These are phyloP conservation scores for Apophysomyces elegans DNA, from an alignment of 371 early-diverging fungal species.

Conservation along the genomic window DNA sequence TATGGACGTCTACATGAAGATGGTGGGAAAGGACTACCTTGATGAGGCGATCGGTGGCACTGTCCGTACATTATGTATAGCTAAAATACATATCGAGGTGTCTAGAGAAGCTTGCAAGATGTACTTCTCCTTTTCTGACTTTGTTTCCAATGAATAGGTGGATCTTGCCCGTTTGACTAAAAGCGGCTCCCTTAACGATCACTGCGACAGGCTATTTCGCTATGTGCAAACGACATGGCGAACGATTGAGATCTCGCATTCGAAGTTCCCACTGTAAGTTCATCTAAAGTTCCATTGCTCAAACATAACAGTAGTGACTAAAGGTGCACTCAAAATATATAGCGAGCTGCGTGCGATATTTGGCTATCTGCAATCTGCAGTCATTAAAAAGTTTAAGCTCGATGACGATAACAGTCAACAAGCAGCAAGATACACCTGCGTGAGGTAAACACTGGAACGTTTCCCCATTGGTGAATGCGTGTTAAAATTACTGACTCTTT, in stretches of 20 bases:
- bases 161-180: slow-evolving; percentile 27
- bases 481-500: slow-evolving; percentile 7
- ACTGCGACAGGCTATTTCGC: slow-evolving; percentile 16
- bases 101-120: slow-evolving; percentile 17
- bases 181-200: slow-evolving; percentile 7
- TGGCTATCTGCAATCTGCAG: slow-evolving; percentile 50
- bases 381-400: slow-evolving; percentile 36
- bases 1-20: slow-evolving; percentile 82
- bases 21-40: slow-evolving; percentile 73
- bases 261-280: slow-evolving; percentile 35
- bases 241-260: slow-evolving; percentile 16
- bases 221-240: slow-evolving; percentile 17
- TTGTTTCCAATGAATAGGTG: slow-evolving; percentile 21
- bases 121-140: not conserved
- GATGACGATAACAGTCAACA: slow-evolving; percentile 31
- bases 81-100: slow-evolving; percentile 49
- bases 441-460: slow-evolving; percentile 25
- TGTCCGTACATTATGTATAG: slow-evolving; percentile 59
- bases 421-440: slow-evolving; percentile 53
- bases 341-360: slow-evolving; percentile 57
- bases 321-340: not conserved
- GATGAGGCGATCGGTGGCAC: slow-evolving; percentile 71
- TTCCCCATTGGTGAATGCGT: not conserved
- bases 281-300: not conserved
- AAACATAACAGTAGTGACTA: not conserved